Base-by-base conservation (phyloP, 2,329 filamentous ascomycete species). In the Aureobasidium subglaciale region DNA sequence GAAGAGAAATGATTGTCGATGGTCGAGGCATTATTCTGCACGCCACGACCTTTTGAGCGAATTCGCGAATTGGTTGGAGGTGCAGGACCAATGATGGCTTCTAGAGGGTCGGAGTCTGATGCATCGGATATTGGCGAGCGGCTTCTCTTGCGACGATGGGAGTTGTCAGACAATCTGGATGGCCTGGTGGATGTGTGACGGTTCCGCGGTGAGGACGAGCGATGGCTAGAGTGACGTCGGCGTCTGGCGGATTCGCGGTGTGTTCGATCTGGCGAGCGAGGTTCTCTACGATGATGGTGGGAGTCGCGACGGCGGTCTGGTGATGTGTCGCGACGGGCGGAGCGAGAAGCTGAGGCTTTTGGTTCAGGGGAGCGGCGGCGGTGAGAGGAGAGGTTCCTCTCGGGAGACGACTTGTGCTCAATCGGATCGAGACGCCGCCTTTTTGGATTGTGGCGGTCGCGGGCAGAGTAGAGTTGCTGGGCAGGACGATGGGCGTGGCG, bases 1-100 rank as follows among this genome's bases (percentile, higher is more conserved):
- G 82, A 74, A 1, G 86, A 84, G 68, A 96, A 97, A 52, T 88
- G 88, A 22, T 80, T 76, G 65, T 96, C 90, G 61, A 96, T 95
- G 9, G 81, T 83, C 24, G 84, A 84, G 4, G 78, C 73, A 30
- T 32, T 6, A 40, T 66, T 73, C 35, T 81, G 76, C 13, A 81
- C 81, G 34, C 90, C 90, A 35, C 90, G 82, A 9, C 90, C 90
- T 25, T 88, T 84, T n/a, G 76, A 73, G 54, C 73, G 78, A 29
- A 82, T 65, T 18, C 48, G 59, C 29, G 67, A 64, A 32, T 66
- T 61, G 4, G 71, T 72, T 25, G 84, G 83, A 8, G 81, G 83
- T 1, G 74, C 70, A 18, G 90, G 90, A 0, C 90, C 90, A 30
- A 96, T 84, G 18, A 92, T 73, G 3, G 86, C 82, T 56, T 90